Base-by-base conservation (phyloP, 1,139 yeast species). In the Debaryomyces udenii region DNA sequence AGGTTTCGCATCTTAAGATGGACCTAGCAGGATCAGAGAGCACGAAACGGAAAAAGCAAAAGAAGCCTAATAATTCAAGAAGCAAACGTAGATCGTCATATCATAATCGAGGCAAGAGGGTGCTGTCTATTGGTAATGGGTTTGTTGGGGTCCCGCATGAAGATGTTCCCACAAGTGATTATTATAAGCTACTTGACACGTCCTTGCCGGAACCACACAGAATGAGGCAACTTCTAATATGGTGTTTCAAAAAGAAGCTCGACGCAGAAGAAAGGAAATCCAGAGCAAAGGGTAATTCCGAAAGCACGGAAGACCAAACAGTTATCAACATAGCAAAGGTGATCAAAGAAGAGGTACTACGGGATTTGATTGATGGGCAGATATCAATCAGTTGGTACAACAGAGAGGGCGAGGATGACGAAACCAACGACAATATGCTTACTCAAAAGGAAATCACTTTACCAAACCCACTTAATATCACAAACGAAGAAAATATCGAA, bases 61-160 rank as follows among this genome's bases (percentile, higher is more conserved):
- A 49, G 49, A 27, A 41, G 51, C 16, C 23, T 14, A 18, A 35
- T 10, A 33, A 26, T 20, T 3, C 37, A 42, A 30, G 37, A 22
- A 45, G 41, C 45, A 62, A 64, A 18, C 62, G 86, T 48, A 57
- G 86, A 36, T 56, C 78, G 0, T 78, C 85, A 0, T 64, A 80
- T 46, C 59, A 72, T 37, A 74, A 74, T 38, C 66, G 94, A 32
- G 94, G 94, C 2, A 84, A 83, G 52, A 66, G 94, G 27, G 78
- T 83, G 2, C 85, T 87, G 55, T 83, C 91, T 0, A 76, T 86
- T 10, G 90, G 93, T 0, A 84, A 83, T 53, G 93, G 93, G 2
- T 81, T 80, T 48, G 70, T 65, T 2, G 89, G 86, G 0, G 76
- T 76, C 27, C 91, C 91, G 0, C 93, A 86, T 56, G 73, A 74